Base-by-base conservation (phyloP, 108 stramenopile species). In the Skeletonema marinoi region DNA sequence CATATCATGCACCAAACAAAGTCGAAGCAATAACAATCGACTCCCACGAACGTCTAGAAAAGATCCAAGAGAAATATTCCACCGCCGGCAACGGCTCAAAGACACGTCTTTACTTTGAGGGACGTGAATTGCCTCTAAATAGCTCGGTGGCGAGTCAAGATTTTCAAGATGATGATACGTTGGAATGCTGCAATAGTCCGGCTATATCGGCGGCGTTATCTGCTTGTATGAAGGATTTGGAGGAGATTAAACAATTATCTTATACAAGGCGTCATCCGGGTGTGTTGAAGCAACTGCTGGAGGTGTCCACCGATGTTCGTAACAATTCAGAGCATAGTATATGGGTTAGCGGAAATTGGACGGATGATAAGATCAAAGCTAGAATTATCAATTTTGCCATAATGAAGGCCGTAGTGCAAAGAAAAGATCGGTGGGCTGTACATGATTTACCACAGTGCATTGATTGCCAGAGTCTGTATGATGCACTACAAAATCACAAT, bases 131-230 rank as follows among this genome's bases (percentile, higher is more conserved):
- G 6, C 81, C 87, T 3, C 46, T 85, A 13, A 87, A 87, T 48
- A 67, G 70, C 38, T 87, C 87, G 4, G 60, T 87, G 6, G 87
- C 77, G 11, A 82, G 84, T 62, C 79, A 87, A 77, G 82, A 87
- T 60, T 68, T 87, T 41, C 70, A 82, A 32, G 77, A 82, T 61
- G 74, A 73, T 19, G 69, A 68, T 33, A 82, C 82, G 30, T 44
- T 87, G 7, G 87, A 87, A 65, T 85, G 77, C 39, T 87, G 87
- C 25, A 56, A 71, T 16, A 78, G 70, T 65, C 87, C 87, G 12
- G 65, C 54, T 7, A 36, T 87, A 9, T 70, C 84, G 1, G 68
- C 78, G 6, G 81, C 81, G 13, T 60, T 87, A 16, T 78, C 87
- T 14, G 80, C 87, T 11, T 82, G 81, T 32, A 51, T 87, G 70